Evolutionary conservation across 139 green algal species (phyloP).

Genomic region (Pleodorina starrii): DNA sequence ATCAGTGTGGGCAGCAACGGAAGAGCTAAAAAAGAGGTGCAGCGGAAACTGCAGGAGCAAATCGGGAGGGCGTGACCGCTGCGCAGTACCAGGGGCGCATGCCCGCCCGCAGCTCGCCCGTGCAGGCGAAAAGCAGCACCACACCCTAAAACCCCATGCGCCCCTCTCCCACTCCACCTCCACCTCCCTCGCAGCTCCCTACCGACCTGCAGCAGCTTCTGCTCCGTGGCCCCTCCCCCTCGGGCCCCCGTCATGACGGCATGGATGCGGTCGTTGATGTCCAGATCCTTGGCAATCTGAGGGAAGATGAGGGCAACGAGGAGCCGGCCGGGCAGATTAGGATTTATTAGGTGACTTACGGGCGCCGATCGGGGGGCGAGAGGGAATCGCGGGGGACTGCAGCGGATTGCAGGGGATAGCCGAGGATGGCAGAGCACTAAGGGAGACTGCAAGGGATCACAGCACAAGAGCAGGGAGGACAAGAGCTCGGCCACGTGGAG

Average conservation of each 20-base stretch:
- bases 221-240: conserved; percentile 21
- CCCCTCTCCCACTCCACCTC: background rate
- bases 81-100: background rate
- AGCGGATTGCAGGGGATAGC: no score
- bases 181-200: background rate
- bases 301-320: background rate
- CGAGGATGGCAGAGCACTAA: no score
- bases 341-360: no score
- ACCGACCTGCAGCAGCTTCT: conserved; percentile 45
- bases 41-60: background rate
- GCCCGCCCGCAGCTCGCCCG: no score
- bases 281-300: conserved; percentile 47
- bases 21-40: background rate
- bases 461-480: no score
- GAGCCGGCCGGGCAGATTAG: no score
- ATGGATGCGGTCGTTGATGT: conserved; percentile 49
- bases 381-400: no score
- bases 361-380: no score
- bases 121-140: background rate
- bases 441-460: no score
- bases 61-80: background rate
- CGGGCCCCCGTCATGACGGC: conserved; percentile 2
- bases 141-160: background rate
- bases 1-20: background rate
- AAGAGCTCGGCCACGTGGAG: no score